Base-by-base conservation (phyloP, 805 yeast species). In the Torulaspora delbrueckii region DNA sequence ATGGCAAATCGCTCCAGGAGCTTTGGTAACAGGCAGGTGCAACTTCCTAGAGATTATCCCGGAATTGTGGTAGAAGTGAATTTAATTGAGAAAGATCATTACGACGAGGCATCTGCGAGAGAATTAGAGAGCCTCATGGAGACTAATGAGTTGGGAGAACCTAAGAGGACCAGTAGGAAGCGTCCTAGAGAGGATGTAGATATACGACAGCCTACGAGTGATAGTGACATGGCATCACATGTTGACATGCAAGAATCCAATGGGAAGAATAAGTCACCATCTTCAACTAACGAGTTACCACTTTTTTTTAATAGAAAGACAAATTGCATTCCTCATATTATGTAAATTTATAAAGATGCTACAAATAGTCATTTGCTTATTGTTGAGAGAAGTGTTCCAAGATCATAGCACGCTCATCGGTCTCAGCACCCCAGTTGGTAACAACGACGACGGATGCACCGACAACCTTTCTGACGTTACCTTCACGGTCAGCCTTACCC, bases 361-460 rank as follows among this genome's bases (percentile, higher is more conserved):
- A 8, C 19, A 31, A 31, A 31, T 39, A 22, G 18, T 37, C 52
- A 51, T 32, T 51, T 50, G 70, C 65, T 77, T 84, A 82, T 76
- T 86, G 89, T 72, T 85, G 86, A 67, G 95, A 82, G 77, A 91
- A 88, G 83, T 88, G 90, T 77, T 89, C 95, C 75, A 93, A 82
- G 73, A 93, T 83, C 77, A 87, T 84, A 80, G 82, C 78, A 80
- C 97, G 88, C 80, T 91, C 99, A 70, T 82, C 91, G 67, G 98
- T 85, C 77, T 89, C 96, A 72, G 88, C 96, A 88, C 99, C 99
- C 98, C 98, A 93, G 95, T 89, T 84, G 84, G 86, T 90, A 82
- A 93, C 87, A 68, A 93, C 99, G 72, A 91, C 97, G 77, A 96
- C 91, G 67, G 98, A 90, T 77, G 96, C 95, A 79, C 99, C 99